Percentiles rank a stretch among this genome's conserved stretches.
Evolutionary conservation across 2,329 filamentous ascomycete species (phyloP).

Genomic region (Exserohilum turcica): DNA sequence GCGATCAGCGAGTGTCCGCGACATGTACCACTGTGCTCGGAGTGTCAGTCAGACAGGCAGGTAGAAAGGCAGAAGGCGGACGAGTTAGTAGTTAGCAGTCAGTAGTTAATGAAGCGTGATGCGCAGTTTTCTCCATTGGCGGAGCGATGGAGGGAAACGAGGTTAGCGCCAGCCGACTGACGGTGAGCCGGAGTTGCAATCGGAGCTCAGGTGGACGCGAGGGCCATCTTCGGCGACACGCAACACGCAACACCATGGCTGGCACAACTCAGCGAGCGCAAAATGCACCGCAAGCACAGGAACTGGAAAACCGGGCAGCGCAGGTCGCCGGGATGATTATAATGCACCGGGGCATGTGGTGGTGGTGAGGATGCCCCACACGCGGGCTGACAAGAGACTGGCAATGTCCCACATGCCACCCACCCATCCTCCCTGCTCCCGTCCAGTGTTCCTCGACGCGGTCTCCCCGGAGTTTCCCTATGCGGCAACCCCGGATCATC

Average conservation of each 20-base stretch:
- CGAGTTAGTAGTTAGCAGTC: background rate
- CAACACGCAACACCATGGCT: conserved; percentile 4
- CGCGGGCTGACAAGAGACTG: background rate
- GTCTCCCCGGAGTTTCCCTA: conserved; percentile 7
- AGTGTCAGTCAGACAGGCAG: background rate
- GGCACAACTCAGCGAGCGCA: no score
- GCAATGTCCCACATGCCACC: conserved; percentile 5
- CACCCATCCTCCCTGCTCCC: background rate
- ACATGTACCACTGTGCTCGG: conserved; percentile 54
- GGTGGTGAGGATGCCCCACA: conserved; percentile 10
- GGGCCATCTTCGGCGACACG: conserved; percentile 15
- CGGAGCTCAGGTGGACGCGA: conserved; percentile 23
- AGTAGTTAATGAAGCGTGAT: conserved; percentile 16
- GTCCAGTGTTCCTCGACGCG: conserved; percentile 6
- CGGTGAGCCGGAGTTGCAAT: conserved; percentile 17
- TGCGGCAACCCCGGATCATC: conserved; percentile 6
- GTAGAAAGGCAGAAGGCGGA: background rate
- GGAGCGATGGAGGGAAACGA: conserved; percentile 12
- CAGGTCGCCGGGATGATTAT: background rate
- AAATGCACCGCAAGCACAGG: background rate
- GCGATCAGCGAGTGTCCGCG: conserved; percentile 58
- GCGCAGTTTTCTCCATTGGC: conserved; percentile 26
- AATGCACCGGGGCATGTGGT: conserved; percentile 7
- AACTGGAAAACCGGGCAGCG: background rate
- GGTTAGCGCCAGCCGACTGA: conserved; percentile 23